These are phyloP conservation scores for Crucihimalaya himalaica DNA, from an alignment of 345 rosid genomes.

Conservation along the genomic window DNA sequence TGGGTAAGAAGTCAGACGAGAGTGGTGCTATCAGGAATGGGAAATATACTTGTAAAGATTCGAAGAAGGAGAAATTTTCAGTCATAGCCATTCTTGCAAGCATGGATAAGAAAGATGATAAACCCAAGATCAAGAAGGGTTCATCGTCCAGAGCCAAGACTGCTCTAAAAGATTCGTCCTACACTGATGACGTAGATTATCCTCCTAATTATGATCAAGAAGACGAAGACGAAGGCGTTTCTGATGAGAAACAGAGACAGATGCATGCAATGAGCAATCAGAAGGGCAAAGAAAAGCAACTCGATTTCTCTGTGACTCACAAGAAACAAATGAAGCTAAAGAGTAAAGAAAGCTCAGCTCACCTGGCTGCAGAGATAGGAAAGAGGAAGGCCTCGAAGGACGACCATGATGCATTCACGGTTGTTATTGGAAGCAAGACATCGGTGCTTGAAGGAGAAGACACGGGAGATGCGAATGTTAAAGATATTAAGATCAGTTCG, in stretches of 20 bases:
- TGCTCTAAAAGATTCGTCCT: conserved; percentile 54
- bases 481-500: conserved; percentile 72
- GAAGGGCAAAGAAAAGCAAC: conserved; percentile 51
- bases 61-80: conserved; percentile 62
- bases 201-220: conserved; percentile 89
- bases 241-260: conserved; percentile 53
- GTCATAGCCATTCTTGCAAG: conserved; percentile 79
- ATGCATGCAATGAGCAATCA: conserved; percentile 48
- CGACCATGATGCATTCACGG: conserved; percentile 94
- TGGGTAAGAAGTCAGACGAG: conserved; percentile 80
- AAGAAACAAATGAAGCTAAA: conserved; percentile 85
- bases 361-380: conserved; percentile 56
- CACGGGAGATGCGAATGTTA: conserved; percentile 86
- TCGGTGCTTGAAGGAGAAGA: conserved; percentile 90
- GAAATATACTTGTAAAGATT: conserved; percentile 60
- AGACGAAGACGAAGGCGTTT: conserved; percentile 63
- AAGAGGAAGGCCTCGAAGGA: conserved; percentile 81
- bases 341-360: conserved; percentile 64
- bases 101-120: conserved; percentile 81
- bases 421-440: conserved; percentile 85
- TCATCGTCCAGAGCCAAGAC: conserved; percentile 59
- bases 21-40: conserved; percentile 47
- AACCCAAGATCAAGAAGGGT: conserved; percentile 76
- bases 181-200: conserved; percentile 79
- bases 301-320: conserved; percentile 61